Evolutionary conservation across 2,329 filamentous ascomycete species (phyloP).

Genomic region (Pseudogymnoascus sp.): DNA sequence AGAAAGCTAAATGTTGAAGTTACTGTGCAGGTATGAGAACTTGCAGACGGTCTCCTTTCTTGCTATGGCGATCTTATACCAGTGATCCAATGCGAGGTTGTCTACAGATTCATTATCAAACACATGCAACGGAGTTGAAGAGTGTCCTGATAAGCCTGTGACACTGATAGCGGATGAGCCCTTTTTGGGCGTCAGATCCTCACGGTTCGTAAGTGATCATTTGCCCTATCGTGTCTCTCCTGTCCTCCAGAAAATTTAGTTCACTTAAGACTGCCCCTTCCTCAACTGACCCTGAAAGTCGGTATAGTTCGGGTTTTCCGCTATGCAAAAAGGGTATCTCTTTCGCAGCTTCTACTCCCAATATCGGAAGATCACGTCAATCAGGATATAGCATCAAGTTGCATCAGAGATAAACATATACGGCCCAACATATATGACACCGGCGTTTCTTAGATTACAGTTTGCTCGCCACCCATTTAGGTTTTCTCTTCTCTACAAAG

Average conservation of each 20-base stretch:
- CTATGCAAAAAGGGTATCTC: not conserved
- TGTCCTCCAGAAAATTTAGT: not conserved
- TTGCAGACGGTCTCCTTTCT: not conserved
- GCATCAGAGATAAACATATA: not conserved
- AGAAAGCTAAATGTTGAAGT: not conserved
- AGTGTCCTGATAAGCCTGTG: not conserved
- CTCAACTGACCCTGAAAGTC: not conserved
- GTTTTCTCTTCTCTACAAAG: conserved; percentile 68
- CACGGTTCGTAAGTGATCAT: not conserved
- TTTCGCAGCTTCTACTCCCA: not conserved
- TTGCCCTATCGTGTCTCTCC: not conserved
- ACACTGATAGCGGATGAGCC: not conserved
- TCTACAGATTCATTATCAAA: not conserved
- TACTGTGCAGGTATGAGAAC: not conserved
- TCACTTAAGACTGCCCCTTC: not conserved
- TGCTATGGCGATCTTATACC: not conserved
- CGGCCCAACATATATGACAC: not conserved
- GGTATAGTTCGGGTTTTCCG: not conserved
- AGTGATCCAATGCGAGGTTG: not conserved
- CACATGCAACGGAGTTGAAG: not conserved
- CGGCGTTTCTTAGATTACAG: conserved; percentile 31
- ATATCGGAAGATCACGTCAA: not conserved
- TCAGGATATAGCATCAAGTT: not conserved
- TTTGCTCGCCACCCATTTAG: conserved; percentile 58
- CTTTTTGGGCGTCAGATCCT: not conserved